phyloP scores from a whole-genome alignment of 805 yeast genomes.

The Yarrowia bubula region DNA sequence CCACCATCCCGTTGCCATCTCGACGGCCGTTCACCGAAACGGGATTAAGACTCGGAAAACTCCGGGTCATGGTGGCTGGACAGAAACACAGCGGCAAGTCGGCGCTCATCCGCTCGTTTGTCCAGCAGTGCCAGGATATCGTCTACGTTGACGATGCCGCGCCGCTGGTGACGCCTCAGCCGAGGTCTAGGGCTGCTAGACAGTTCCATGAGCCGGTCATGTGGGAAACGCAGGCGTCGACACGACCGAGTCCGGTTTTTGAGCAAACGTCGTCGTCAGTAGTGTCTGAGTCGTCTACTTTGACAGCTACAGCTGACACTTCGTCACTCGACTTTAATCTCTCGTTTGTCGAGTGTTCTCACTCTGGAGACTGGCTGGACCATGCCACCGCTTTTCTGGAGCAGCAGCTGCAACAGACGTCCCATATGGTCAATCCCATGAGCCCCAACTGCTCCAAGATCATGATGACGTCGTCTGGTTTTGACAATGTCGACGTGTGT shows the following conservation, averaged over 20 bases:
- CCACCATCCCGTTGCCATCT: constrained; percentile 32
- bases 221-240: constrained; percentile 32
- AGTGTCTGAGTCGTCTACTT: constrained; percentile 5
- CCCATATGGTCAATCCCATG: constrained; percentile 31
- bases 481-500: constrained; percentile 29
- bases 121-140: constrained; percentile 52
- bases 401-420: constrained; percentile 31
- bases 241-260: constrained; percentile 34
- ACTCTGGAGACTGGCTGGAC: constrained; percentile 30
- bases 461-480: constrained; percentile 31
- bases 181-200: background rate
- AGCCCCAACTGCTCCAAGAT: constrained; percentile 31
- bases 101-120: constrained; percentile 75
- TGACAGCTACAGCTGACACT: background rate
- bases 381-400: constrained; percentile 33
- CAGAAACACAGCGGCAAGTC: constrained; percentile 87
- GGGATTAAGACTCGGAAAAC: constrained; percentile 35
- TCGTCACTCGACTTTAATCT: constrained; percentile 32
- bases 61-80: constrained; percentile 65
- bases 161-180: constrained; percentile 1
- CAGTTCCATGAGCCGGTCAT: constrained; percentile 15
- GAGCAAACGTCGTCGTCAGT: background rate
- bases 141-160: constrained; percentile 33
- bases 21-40: constrained; percentile 33
- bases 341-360: constrained; percentile 31